Evolutionary conservation across 768 basidiomycete genomes (phyloP), one percentile per base, ranked within the genome.

Genomic region (Boletus subcaerulescens): DNA sequence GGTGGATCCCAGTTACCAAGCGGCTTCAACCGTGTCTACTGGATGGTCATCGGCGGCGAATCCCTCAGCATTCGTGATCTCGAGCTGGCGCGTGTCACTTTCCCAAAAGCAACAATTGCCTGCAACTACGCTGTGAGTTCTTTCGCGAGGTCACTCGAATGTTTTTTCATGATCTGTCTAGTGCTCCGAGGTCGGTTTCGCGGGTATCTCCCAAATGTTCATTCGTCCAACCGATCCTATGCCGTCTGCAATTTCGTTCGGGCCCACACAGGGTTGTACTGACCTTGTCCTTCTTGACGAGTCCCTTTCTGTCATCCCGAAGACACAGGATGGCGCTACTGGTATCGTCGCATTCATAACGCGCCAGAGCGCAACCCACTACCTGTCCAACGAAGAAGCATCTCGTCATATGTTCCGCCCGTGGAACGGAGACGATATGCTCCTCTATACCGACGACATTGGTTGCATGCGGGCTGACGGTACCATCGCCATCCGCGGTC

Each of bases 41-140:
- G 68, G 68, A 70, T 70, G 68, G 64, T 70, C 22, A 70, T 69
- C n/a, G 62, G 68, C 13, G 68, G 68, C 3, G 66, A 69, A 59
- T 67, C 63, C 9, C 59, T 67, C 43, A 64, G 60, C 18, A 33
- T 57, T 38, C 56, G 55, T 26, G 68, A 69, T 48, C 56, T 69
- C 42, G 63, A 70, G 33, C 50, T 69, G 38, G 68, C 68, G 8
- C 60, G 64, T 13, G 24, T 31, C 3, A 22, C 56, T 33, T 70
- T 69, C 59, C 68, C 68, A 0, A 52, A 32, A 9, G 60, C 66
- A 17, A 70, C 66, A 5, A 61, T 69, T 31, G 66, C 68, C 7
- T 69, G 68, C 59, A 69, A 70, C 47, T 69, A 70, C 14, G 67
- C 68, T 15, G 66, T 68, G 41, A 44, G 65, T 61, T 46, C 22